Percentiles rank a stretch among this genome's conserved stretches.
Evolutionary conservation across 225 moss, liverwort and hornwort genomes (phyloP).

Genomic region (Antitrichia curtipendula): DNA sequence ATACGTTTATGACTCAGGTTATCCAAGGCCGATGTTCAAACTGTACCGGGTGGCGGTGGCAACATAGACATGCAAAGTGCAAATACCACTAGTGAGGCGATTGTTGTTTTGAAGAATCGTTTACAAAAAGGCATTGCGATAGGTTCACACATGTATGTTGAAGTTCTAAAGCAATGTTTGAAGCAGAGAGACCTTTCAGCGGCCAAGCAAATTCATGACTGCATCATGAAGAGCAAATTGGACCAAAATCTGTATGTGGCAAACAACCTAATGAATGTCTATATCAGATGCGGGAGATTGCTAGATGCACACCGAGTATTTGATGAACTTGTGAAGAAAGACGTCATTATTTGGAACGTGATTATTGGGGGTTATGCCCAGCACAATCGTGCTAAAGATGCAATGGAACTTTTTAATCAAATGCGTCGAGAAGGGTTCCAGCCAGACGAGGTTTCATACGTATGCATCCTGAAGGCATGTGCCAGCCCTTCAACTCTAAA

Average conservation of each 20-base stretch:
- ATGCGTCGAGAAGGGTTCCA: not conserved
- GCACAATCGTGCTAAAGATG: not conserved
- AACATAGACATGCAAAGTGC: not conserved
- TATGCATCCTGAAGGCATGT: not conserved
- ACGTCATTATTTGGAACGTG: not conserved
- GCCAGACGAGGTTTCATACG: not conserved
- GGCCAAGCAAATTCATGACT: not conserved
- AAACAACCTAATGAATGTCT: not conserved
- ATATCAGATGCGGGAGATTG: not conserved
- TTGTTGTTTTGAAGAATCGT: not conserved
- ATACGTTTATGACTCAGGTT: not conserved
- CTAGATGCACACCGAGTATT: not conserved
- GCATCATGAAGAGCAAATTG: not conserved
- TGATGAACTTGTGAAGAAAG: not conserved
- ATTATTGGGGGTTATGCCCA: not conserved
- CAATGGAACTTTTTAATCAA: not conserved
- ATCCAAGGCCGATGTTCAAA: not conserved
- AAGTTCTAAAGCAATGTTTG: not conserved
- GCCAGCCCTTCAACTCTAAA: not conserved
- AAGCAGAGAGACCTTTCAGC: not conserved
- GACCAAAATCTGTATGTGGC: not conserved
- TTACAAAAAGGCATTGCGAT: not conserved
- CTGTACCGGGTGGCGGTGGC: not conserved
- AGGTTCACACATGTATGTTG: not conserved
- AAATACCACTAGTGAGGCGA: not conserved